A percentile compares a stretch with the other conserved stretches of the same genome.
phyloP scores from a whole-genome alignment of 176 grass and related monocot genomes.

The Phyllostachys edulis region DNA sequence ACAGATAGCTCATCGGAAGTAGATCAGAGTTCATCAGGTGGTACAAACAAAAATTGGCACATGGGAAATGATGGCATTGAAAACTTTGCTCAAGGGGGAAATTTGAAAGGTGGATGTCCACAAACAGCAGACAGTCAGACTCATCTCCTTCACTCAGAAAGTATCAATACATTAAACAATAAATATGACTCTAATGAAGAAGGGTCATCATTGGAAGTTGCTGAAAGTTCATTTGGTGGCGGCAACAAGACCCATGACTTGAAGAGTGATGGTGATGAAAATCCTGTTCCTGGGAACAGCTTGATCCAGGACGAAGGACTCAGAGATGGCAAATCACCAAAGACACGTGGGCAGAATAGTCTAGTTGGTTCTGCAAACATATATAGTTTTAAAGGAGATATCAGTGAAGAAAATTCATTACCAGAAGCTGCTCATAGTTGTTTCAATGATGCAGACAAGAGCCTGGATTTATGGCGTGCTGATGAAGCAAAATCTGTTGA shows the following conservation, averaged over 20 bases:
- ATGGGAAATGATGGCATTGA: slow-evolving; percentile 11
- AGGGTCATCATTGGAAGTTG: neutral
- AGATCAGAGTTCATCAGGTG: slow-evolving; percentile 1
- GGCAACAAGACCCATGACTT: slow-evolving; percentile 15
- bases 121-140: neutral
- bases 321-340: slow-evolving; percentile 24
- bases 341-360: neutral
- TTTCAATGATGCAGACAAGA: slow-evolving; percentile 22
- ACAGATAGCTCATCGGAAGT: slow-evolving; percentile 17
- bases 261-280: slow-evolving; percentile 34
- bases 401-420: neutral
- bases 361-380: slow-evolving; percentile 25
- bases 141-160: slow-evolving; percentile 16
- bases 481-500: slow-evolving; percentile 25
- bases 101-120: slow-evolving; percentile 31
- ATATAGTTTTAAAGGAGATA: neutral
- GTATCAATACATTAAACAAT: slow-evolving; percentile 15
- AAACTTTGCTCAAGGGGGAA: slow-evolving; percentile 22
- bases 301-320: slow-evolving; percentile 37
- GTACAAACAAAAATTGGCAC: neutral
- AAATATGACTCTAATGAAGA: slow-evolving; percentile 13
- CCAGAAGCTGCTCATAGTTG: slow-evolving; percentile 6
- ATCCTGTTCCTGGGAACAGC: neutral
- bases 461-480: neutral
- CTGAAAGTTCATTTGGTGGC: slow-evolving; percentile 14